A percentile compares a stretch with the other conserved stretches of the same genome.
phyloP scores from a whole-genome alignment of 257 asterid species.

The Rubia yunnanensis region DNA sequence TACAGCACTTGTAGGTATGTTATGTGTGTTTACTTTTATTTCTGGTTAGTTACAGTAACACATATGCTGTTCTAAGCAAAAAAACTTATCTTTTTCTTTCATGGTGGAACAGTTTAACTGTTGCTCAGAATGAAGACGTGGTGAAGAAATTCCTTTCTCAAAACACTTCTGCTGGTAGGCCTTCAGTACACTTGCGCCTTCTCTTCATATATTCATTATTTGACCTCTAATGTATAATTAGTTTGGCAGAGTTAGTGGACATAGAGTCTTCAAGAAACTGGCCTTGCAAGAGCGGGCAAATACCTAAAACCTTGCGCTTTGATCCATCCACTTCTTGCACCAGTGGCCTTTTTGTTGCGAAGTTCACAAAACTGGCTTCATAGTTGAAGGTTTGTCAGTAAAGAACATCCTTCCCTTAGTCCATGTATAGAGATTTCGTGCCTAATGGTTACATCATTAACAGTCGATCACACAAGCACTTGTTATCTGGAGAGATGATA shows the following conservation, averaged over 20 bases:
- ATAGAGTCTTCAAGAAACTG: slow-evolving; percentile 53
- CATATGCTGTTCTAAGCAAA: slow-evolving; percentile 1
- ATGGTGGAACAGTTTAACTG: slow-evolving; percentile 52
- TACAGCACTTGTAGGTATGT: slow-evolving; percentile 94
- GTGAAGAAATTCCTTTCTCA: slow-evolving; percentile 69
- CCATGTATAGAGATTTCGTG: neutral
- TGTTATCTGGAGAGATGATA: neutral
- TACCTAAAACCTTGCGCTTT: slow-evolving; percentile 60
- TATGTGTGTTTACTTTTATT: slow-evolving; percentile 33
- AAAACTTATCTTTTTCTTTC: slow-evolving; percentile 8
- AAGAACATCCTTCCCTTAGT: neutral
- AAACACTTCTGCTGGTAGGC: slow-evolving; percentile 54
- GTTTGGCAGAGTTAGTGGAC: slow-evolving; percentile 60
- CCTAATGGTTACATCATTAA: neutral
- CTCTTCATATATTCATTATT: neutral
- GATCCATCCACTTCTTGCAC: slow-evolving; percentile 74
- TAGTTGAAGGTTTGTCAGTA: slow-evolving; percentile 15
- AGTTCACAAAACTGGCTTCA: slow-evolving; percentile 51
- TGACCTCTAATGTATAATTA: slow-evolving; percentile 4
- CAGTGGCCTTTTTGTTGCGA: slow-evolving; percentile 81
- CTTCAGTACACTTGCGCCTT: neutral
- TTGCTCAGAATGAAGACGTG: slow-evolving; percentile 85
- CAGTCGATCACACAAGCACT: neutral
- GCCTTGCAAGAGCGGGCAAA: slow-evolving; percentile 65
- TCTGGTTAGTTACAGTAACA: neutral